A percentile compares a stretch with the other conserved stretches of the same genome.
Conservation (phyloP, 441 rosid genomes). For the Brassica balearica region DNA sequence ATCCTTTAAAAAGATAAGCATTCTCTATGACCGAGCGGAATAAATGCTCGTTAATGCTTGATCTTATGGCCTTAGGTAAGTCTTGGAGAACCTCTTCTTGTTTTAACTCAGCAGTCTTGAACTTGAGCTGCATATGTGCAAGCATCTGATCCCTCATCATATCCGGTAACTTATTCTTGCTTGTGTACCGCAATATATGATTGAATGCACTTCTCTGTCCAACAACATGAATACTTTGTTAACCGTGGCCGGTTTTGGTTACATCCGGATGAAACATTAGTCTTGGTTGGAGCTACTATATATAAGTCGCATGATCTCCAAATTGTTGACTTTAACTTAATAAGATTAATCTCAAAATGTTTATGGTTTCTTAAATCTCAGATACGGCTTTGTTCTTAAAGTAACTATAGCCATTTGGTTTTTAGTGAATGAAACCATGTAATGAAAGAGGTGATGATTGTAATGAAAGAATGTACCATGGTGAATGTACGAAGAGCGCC, state of each 20-base stretch:
- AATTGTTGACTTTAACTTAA: no score
- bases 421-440: background rate
- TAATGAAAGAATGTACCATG: conserved; percentile 53
- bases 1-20: conserved; percentile 79
- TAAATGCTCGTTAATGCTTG: conserved; percentile 83
- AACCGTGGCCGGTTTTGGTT: background rate
- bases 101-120: conserved; percentile 80
- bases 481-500: conserved; percentile 64
- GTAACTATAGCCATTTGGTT: background rate
- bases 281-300: background rate
- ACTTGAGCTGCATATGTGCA: conserved; percentile 89
- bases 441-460: background rate
- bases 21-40: conserved; percentile 60
- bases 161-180: conserved; percentile 84
- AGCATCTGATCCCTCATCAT: conserved; percentile 87
- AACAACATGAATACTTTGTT: background rate
- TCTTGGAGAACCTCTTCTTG: conserved; percentile 86
- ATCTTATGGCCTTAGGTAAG: conserved; percentile 91
- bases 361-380: background rate
- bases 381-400: background rate
- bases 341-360: no score
- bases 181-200: conserved; percentile 72
- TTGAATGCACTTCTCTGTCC: conserved; percentile 82
- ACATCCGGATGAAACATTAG: background rate
- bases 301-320: background rate